Evolutionary conservation across 331 rosid genomes (phyloP).

Genomic region (Pyracantha coccinea): DNA sequence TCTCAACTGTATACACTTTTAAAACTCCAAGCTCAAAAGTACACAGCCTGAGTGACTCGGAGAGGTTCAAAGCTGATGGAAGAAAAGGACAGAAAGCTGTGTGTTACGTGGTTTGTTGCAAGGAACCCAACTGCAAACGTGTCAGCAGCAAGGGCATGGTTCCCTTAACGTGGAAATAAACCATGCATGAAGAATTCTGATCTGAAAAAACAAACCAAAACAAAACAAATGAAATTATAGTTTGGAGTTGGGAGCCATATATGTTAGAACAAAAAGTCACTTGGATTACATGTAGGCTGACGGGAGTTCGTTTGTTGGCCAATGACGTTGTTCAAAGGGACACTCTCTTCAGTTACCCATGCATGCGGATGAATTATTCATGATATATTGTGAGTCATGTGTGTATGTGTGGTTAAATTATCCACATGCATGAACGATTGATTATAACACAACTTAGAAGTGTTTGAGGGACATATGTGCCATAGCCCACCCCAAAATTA

Average conservation of each 20-base stretch:
- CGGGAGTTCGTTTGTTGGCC: background rate
- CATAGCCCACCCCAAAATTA: background rate
- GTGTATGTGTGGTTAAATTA: background rate
- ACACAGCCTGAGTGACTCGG: background rate
- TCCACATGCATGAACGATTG: fast-evolving
- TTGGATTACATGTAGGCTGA: background rate
- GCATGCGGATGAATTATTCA: too few species aligned
- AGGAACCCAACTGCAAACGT: constrained; percentile 4
- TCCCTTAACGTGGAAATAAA: constrained; percentile 4
- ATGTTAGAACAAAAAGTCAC: background rate
- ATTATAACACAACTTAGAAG: too few species aligned
- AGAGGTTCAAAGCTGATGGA: constrained; percentile 2
- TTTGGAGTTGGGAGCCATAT: background rate
- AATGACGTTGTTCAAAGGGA: background rate
- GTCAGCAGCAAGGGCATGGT: background rate
- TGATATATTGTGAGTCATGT: too few species aligned
- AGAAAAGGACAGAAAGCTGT: background rate
- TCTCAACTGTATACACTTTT: background rate
- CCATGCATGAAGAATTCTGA: background rate
- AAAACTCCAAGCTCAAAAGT: background rate
- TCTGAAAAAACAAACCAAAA: background rate
- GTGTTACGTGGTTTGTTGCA: constrained; percentile 11
- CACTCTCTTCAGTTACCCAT: too few species aligned
- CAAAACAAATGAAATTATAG: background rate
- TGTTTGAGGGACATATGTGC: background rate